phyloP scores from a whole-genome alignment of 2,329 filamentous ascomycete genomes.

The Eutypa lata region DNA sequence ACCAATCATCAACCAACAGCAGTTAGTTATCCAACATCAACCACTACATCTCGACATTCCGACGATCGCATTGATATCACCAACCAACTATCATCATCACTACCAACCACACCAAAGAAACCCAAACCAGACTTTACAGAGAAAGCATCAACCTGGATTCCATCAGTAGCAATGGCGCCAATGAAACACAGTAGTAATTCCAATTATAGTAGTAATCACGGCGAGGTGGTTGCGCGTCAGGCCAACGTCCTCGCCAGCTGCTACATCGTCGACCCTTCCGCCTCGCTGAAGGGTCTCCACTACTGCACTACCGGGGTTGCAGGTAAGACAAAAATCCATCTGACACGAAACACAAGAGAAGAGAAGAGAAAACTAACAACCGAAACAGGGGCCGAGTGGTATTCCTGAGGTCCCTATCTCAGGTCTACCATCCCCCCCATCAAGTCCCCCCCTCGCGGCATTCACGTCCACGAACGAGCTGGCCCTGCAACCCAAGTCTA shows the following conservation, averaged over 20 bases:
- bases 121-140: not conserved
- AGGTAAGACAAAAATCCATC: too few relatives aligned
- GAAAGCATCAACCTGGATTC: constrained; percentile 24
- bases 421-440: constrained; percentile 79
- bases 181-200: constrained; percentile 69
- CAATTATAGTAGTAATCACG: constrained; percentile 77
- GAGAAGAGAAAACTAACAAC: constrained; percentile 24
- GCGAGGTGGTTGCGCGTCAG: constrained; percentile 61
- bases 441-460: constrained; percentile 86
- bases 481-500: constrained; percentile 58
- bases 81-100: not conserved
- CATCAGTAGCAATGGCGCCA: constrained; percentile 52
- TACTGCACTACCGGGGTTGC: constrained; percentile 91
- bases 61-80: not conserved
- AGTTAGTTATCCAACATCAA: too few relatives aligned
- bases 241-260: constrained; percentile 85
- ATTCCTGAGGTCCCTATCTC: constrained; percentile 88
- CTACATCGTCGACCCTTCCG: constrained; percentile 76
- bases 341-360: too few relatives aligned
- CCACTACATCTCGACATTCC: too few relatives aligned
- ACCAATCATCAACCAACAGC: too few relatives aligned
- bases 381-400: constrained; percentile 74
- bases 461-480: constrained; percentile 66
- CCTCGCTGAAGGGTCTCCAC: constrained; percentile 78
- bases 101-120: too few relatives aligned